Conservation (phyloP, 2,329 filamentous ascomycete species). For the Microdochium bolleyi region DNA sequence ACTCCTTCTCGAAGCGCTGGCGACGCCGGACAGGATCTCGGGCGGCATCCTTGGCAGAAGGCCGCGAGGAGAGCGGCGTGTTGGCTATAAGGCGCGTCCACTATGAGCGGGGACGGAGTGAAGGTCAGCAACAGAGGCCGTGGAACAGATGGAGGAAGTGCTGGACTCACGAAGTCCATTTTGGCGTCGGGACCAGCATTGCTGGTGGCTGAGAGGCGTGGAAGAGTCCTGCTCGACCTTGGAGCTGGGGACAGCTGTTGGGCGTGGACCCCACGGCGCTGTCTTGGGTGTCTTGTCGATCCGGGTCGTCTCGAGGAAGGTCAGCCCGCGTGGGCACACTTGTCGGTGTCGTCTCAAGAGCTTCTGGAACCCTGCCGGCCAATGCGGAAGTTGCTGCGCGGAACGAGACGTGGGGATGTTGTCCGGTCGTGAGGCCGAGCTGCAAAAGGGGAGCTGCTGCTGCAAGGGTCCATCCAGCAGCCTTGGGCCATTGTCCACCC, state of each 20-base stretch:
- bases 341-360: not conserved
- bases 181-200: not conserved
- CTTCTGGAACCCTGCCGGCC: not conserved
- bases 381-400: not conserved
- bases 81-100: constrained; percentile 62
- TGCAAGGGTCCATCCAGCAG: not conserved
- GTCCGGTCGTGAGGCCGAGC: not conserved
- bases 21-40: constrained; percentile 57
- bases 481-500: not conserved
- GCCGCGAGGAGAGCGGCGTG: constrained; percentile 47
- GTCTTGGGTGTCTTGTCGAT: too few relatives aligned
- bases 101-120: constrained; percentile 23
- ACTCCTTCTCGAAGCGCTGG: constrained; percentile 60
- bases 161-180: constrained; percentile 1
- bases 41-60: constrained; percentile 49
- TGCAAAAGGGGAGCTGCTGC: not conserved
- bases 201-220: not conserved
- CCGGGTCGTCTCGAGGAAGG: not conserved
- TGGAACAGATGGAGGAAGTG: not conserved
- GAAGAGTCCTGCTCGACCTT: not conserved
- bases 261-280: too few relatives aligned
- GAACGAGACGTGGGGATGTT: not conserved
- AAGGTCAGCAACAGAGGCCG: constrained; percentile 5
- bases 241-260: too few relatives aligned
- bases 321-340: too few relatives aligned